Evolutionary conservation across 257 asterid species (phyloP).

Genomic region (Rubia yunnanensis): DNA sequence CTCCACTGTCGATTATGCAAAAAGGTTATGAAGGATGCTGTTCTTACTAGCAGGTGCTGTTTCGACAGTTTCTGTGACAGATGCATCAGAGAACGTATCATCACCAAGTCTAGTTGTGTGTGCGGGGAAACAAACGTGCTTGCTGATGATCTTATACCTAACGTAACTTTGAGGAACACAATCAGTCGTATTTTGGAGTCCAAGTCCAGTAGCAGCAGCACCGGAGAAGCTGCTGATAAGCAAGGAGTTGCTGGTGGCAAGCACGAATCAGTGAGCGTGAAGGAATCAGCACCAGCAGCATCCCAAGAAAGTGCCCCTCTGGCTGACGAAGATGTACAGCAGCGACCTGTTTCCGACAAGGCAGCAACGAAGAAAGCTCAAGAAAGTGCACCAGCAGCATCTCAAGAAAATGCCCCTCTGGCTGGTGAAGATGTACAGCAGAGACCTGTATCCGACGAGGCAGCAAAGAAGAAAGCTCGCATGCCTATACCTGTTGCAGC

Average conservation of each 20-base stretch:
- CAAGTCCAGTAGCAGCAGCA: not conserved
- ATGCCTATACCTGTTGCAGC: not conserved
- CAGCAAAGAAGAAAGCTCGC: not conserved
- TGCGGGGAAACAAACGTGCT: not conserved
- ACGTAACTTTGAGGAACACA: not conserved
- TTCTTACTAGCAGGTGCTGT: not conserved
- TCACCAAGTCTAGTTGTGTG: not conserved
- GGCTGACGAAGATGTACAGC: not conserved
- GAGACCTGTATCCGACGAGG: no score
- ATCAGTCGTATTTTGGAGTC: not conserved
- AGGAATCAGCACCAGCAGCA: not conserved
- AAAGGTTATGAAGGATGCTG: not conserved
- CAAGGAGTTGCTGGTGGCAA: not conserved
- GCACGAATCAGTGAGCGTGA: not conserved
- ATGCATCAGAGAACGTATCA: not conserved
- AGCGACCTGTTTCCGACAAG: not conserved
- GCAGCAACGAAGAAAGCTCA: not conserved
- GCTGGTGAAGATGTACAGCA: no score
- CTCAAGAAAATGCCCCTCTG: no score
- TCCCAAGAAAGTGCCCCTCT: not conserved
- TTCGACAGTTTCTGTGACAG: not conserved
- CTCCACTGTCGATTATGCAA: not conserved
- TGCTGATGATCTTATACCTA: not conserved
- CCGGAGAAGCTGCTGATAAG: not conserved
- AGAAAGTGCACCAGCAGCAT: no score